Conservation (phyloP, 306 rosid species). For the Glycine tomentella region DNA sequence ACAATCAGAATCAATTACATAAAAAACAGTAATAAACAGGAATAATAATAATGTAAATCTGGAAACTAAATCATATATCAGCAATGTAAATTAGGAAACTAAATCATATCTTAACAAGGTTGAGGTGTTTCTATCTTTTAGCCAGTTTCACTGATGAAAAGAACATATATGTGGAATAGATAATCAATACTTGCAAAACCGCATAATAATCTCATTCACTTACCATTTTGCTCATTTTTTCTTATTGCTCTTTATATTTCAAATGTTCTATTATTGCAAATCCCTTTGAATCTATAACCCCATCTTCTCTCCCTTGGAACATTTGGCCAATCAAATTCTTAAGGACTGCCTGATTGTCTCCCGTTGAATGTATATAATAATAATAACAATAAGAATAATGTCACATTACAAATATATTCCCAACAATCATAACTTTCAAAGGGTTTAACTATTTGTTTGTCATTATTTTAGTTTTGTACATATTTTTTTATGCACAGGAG, state of each 20-base stretch:
- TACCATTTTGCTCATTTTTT: neutral
- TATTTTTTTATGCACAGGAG: neutral
- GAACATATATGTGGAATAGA: neutral
- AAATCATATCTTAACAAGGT: too few species aligned
- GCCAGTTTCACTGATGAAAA: slow-evolving; percentile 4
- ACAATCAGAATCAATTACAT: too few species aligned
- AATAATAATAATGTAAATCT: too few species aligned
- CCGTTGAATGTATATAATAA: neutral
- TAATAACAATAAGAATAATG: too few species aligned
- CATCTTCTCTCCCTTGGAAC: neutral
- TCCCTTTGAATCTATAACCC: neutral
- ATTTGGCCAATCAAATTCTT: neutral
- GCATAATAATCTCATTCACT: neutral
- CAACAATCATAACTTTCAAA: neutral
- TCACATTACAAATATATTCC: neutral
- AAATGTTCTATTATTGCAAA: too few species aligned
- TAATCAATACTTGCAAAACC: neutral
- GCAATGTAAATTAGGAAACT: too few species aligned
- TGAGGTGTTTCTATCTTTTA: neutral
- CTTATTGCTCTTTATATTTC: neutral
- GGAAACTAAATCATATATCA: too few species aligned
- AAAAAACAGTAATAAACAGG: too few species aligned
- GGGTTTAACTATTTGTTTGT: neutral
- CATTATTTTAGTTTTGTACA: neutral
- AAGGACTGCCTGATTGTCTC: neutral